phyloP scores from a whole-genome alignment of 1,284 basidiomycete genomes.

The Hypsizygus ulmarius region DNA sequence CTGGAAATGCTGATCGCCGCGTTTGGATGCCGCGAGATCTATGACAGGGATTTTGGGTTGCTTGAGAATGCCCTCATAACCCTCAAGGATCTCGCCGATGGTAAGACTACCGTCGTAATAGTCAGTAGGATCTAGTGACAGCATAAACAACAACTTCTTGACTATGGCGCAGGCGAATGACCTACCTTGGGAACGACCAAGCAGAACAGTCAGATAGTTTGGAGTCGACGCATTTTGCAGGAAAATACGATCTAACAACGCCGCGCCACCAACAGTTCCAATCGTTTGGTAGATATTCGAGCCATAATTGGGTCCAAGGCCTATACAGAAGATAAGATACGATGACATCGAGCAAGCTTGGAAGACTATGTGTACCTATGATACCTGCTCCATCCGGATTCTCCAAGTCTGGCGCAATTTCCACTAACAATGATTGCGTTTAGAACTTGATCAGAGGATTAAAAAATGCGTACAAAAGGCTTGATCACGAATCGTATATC shows the following conservation, averaged over 20 bases:
- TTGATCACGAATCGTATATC: constrained; percentile 52
- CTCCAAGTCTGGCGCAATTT: constrained; percentile 29
- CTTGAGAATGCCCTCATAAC: constrained; percentile 37
- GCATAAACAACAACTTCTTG: background rate
- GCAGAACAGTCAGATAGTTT: constrained; percentile 54
- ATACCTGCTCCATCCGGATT: constrained; percentile 39
- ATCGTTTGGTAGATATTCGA: constrained; percentile 38
- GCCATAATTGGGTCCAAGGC: constrained; percentile 49
- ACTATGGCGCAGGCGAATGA: background rate
- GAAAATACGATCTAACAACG: constrained; percentile 64
- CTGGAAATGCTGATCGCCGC: constrained; percentile 51
- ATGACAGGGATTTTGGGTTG: constrained; percentile 45
- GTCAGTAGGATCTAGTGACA: constrained; percentile 34
- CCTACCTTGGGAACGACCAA: constrained; percentile 42
- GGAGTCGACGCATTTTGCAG: constrained; percentile 51
- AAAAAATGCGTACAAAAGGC: constrained; percentile 52
- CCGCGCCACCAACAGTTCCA: constrained; percentile 33
- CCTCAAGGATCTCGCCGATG: constrained; percentile 43
- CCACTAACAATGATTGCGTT: constrained; percentile 29
- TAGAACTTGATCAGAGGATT: background rate
- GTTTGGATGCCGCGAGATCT: constrained; percentile 26
- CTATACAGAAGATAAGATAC: constrained; percentile 14
- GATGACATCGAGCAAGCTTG: background rate
- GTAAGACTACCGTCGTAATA: constrained; percentile 46
- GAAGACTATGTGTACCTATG: constrained; percentile 29